Base-by-base conservation (phyloP, 108 stramenopile species). In the Cyclotella choctawhatcheeana region DNA sequence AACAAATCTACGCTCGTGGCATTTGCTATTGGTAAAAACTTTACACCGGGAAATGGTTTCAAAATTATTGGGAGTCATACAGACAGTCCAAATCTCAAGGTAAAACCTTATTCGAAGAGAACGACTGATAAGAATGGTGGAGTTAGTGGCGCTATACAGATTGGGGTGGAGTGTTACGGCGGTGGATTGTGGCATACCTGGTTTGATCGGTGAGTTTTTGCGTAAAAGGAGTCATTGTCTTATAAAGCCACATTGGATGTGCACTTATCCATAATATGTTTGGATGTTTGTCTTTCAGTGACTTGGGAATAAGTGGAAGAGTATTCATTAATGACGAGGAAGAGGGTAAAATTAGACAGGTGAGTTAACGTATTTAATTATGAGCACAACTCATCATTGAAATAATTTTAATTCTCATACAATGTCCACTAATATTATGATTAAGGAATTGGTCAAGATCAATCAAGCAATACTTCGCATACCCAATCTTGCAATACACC, bases 401-500 rank as follows among this genome's bases (percentile, higher is more conserved):
- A n/a, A n/a, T n/a, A n/a, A n/a, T n/a, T n/a, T n/a, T n/a, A n/a
- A n/a, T n/a, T n/a, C n/a, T n/a, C n/a, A n/a, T n/a, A n/a, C n/a
- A n/a, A n/a, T n/a, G n/a, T n/a, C 2, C 10, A 5, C 50, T 25
- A 22, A 27, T 58, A 18, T 43, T 24, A 8, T 62, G 13, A 8
- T 13, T 31, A 64, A 89, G 76, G 63, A 79, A 35, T 51, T 94
- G 13, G 71, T 94, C 0, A 88, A 89, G 59, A 88, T 94, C 33
- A 81, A 88, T 67, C 72, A 73, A 56, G 81, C 93, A 0, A 71
- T 99, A 16, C 71, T 96, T 22, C 86, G 99, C 26, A 92, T 99
- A 50, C 91, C 97, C 25, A 97, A 88, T 62, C 79, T 99, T 30
- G 97, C 97, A 25, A 99, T 99, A 65, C 99, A 99, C 82, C 84